Evolutionary conservation across 306 rosid genomes (phyloP).

Genomic region (Fragaria ananassa): DNA sequence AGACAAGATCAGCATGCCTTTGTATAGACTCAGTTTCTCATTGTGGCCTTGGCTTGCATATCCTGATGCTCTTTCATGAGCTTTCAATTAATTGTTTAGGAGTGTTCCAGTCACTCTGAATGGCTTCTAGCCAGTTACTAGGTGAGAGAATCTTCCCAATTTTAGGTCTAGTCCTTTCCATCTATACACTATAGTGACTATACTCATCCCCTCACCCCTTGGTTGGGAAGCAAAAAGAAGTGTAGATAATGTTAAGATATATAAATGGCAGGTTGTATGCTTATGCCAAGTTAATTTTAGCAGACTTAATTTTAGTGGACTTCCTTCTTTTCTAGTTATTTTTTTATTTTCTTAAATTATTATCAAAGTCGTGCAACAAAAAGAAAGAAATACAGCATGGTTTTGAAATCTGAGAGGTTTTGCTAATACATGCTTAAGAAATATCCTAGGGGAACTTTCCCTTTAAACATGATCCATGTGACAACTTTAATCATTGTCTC

Average conservation of each 20-base stretch:
- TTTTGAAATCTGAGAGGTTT: neutral
- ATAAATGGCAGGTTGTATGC: neutral
- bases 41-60: neutral
- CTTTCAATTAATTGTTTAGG: neutral
- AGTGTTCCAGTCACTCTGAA: neutral
- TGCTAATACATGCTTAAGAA: neutral
- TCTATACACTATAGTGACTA: neutral
- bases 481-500: slow-evolving; percentile 11
- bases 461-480: slow-evolving; percentile 3
- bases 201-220: neutral
- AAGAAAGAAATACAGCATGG: neutral
- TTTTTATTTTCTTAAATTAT: neutral
- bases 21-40: neutral
- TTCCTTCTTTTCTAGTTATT: neutral
- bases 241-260: neutral
- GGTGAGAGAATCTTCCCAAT: neutral
- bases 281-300: neutral
- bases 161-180: neutral
- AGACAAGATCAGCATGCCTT: neutral
- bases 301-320: neutral
- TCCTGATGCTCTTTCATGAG: neutral
- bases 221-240: neutral
- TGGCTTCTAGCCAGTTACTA: neutral
- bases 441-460: neutral
- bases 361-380: neutral